These are phyloP conservation scores for Monosporascus ibericus DNA, from an alignment of 2,329 filamentous ascomycete genomes.

Conservation along the genomic window DNA sequence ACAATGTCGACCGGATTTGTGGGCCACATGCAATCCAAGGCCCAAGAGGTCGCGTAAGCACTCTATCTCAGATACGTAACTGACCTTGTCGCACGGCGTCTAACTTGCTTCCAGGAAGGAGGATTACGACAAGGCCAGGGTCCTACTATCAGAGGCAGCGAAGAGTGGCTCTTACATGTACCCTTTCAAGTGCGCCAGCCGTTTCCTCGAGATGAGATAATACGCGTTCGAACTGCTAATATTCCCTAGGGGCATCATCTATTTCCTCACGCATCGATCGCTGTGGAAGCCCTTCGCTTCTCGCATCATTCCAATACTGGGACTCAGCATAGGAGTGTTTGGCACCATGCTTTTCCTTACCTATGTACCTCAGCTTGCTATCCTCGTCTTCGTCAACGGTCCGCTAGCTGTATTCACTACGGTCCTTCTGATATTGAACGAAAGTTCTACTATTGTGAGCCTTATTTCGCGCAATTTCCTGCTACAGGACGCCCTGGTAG, in stretches of 20 bases:
- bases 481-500: constrained; percentile 74
- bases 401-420: constrained; percentile 72
- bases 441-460: constrained; percentile 54
- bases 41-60: constrained; percentile 46
- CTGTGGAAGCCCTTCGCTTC: constrained; percentile 55
- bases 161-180: constrained; percentile 79
- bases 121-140: constrained; percentile 63
- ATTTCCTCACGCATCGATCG: constrained; percentile 48
- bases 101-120: constrained; percentile 44
- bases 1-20: constrained; percentile 17
- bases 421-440: constrained; percentile 59
- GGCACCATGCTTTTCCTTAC: constrained; percentile 81
- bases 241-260: constrained; percentile 45
- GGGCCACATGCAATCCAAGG: constrained; percentile 34
- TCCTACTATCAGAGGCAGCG: constrained; percentile 61
- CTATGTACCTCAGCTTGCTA: constrained; percentile 76
- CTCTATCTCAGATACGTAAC: neutral
- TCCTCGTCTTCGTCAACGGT: constrained; percentile 80
- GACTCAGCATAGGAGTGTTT: constrained; percentile 67
- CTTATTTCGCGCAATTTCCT: constrained; percentile 62
- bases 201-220: neutral
- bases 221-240: neutral
- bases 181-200: constrained; percentile 56
- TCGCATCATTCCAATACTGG: constrained; percentile 54
- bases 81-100: constrained; percentile 6